Percentiles rank a stretch among this genome's conserved stretches.
These are phyloP conservation scores for Lanzia echinophila DNA, from an alignment of 2,329 filamentous ascomycete genomes.

Conservation along the genomic window DNA sequence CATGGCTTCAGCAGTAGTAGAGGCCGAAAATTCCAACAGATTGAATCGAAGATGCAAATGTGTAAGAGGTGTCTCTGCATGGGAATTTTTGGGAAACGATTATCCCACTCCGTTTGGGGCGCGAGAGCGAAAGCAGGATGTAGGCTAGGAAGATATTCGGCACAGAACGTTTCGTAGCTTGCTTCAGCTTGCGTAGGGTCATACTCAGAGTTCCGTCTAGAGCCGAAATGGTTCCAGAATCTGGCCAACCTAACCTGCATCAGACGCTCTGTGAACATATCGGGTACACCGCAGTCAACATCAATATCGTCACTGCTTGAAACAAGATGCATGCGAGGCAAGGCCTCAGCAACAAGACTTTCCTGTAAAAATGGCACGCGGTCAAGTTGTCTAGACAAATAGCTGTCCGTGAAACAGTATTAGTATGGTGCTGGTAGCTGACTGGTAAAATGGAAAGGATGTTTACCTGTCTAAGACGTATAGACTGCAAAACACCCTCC, in stretches of 20 bases:
- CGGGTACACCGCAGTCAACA: background rate
- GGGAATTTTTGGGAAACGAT: background rate
- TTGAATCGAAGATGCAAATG: background rate
- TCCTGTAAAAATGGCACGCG: background rate
- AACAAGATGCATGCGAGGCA: background rate
- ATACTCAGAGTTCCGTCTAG: background rate
- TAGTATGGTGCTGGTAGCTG: background rate
- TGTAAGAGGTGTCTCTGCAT: background rate
- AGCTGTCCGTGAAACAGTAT: background rate
- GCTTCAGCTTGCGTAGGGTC: background rate
- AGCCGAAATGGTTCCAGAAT: background rate
- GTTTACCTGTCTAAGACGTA: background rate
- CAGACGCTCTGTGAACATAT: background rate
- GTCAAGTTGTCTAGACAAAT: background rate
- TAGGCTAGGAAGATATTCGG: background rate
- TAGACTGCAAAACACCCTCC: background rate
- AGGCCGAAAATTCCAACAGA: background rate
- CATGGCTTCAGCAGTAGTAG: background rate
- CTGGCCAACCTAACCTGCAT: background rate
- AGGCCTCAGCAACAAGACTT: background rate
- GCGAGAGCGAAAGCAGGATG: background rate
- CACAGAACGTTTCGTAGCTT: background rate
- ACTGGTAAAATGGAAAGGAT: background rate
- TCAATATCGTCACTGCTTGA: background rate
- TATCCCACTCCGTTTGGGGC: background rate